Conservation (phyloP, 345 rosid species). For the Gossypium anomalum region DNA sequence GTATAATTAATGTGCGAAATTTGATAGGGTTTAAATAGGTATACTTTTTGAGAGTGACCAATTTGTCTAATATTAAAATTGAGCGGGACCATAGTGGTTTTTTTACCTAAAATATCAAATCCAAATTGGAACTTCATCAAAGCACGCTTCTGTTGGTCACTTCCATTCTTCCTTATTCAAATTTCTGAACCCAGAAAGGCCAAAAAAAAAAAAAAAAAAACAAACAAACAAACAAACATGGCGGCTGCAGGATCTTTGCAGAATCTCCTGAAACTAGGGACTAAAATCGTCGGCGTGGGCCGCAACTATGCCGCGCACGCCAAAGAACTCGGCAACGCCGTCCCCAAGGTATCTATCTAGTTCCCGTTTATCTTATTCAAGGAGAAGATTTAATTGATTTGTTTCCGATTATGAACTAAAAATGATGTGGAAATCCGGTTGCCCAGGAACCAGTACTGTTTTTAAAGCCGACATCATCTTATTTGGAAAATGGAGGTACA, state of each 20-base stretch:
- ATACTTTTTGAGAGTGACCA: too few species aligned
- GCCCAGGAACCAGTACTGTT: constrained; percentile 78
- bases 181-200: neutral
- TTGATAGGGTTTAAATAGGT: too few species aligned
- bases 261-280: constrained; percentile 60
- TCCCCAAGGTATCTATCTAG: constrained; percentile 54
- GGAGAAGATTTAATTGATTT: neutral
- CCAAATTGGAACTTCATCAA: too few species aligned
- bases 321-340: constrained; percentile 89
- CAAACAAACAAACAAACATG: constrained; percentile 6
- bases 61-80: too few species aligned
- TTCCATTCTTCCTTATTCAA: neutral
- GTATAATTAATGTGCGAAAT: too few species aligned
- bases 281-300: constrained; percentile 91
- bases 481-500: constrained; percentile 80
- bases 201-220: neutral
- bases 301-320: constrained; percentile 97
- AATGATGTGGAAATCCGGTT: neutral
- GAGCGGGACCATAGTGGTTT: too few species aligned
- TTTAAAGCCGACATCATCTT: constrained; percentile 91
- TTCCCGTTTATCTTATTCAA: neutral
- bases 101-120: too few species aligned
- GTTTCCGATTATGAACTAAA: neutral
- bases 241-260: constrained; percentile 44
- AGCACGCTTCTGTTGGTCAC: neutral